Conservation (phyloP, 345 rosid species). For the Brassica rapa region DNA sequence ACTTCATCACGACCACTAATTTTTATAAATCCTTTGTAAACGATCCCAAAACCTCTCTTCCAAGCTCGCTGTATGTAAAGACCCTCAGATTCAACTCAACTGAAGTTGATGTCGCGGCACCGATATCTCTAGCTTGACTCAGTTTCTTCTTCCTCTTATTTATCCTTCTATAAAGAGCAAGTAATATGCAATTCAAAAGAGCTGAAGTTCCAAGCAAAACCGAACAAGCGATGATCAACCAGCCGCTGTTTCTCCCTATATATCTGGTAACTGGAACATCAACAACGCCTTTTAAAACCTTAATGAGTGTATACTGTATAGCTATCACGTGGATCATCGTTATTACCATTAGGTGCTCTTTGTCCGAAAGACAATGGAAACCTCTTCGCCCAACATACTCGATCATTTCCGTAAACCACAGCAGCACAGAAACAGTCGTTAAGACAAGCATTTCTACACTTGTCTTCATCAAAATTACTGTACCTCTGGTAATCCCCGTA, state of each 20-base stretch:
- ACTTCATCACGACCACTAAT: slow-evolving; percentile 20
- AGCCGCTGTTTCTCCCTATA: background rate
- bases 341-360: slow-evolving; percentile 8
- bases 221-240: slow-evolving; percentile 16
- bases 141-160: background rate
- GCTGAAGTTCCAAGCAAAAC: slow-evolving; percentile 24
- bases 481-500: slow-evolving; percentile 43
- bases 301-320: slow-evolving; percentile 50
- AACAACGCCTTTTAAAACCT: slow-evolving; percentile 27
- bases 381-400: slow-evolving; percentile 55
- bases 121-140: background rate
- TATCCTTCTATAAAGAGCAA: background rate
- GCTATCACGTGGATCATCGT: background rate
- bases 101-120: background rate
- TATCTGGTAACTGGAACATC: background rate
- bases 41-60: slow-evolving; percentile 50
- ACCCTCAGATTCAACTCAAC: slow-evolving; percentile 41
- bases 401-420: slow-evolving; percentile 38
- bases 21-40: slow-evolving; percentile 41
- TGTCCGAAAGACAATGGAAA: slow-evolving; percentile 51
- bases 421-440: slow-evolving; percentile 57
- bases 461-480: slow-evolving; percentile 33
- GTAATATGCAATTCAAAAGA: background rate
- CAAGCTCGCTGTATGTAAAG: slow-evolving; percentile 47
- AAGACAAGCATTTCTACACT: slow-evolving; percentile 52